Percentiles rank a stretch among this genome's conserved stretches.
These are phyloP conservation scores for Schoenoplectus tabernaemontani DNA, from an alignment of 202 grass and related monocot genomes.

Conservation along the genomic window DNA sequence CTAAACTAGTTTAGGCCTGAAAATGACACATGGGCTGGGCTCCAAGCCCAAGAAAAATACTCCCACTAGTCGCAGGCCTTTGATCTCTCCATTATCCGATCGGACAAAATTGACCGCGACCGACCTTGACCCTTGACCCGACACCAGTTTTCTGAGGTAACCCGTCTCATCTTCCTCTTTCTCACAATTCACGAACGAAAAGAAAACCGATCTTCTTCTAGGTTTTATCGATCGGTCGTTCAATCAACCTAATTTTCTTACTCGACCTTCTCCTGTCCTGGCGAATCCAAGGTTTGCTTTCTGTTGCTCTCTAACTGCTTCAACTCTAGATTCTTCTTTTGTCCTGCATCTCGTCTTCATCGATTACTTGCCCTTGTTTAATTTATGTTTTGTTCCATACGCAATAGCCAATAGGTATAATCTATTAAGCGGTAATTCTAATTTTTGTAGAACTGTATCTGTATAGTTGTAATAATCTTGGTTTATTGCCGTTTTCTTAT, in stretches of 20 bases:
- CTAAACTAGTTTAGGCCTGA: no score
- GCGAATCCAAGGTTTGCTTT: neutral
- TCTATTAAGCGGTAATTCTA: neutral
- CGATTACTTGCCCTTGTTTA: neutral
- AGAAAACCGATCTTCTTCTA: neutral
- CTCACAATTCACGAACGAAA: no score
- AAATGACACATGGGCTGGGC: no score
- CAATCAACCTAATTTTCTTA: neutral
- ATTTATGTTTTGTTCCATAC: neutral
- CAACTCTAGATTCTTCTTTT: neutral
- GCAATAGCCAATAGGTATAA: neutral
- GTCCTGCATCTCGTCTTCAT: no score
- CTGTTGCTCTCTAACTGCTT: neutral
- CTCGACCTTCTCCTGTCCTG: neutral
- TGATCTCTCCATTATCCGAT: no score
- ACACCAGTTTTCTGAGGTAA: no score
- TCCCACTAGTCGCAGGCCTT: no score
- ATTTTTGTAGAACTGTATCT: neutral
- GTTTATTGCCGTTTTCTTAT: neutral
- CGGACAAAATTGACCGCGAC: no score
- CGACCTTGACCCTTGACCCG: no score
- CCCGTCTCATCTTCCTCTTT: no score
- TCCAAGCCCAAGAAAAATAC: no score
- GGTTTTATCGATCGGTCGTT: slow-evolving; percentile 5
- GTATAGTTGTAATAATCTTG: neutral